Conservation (phyloP, 495 filamentous ascomycete species). For the Penicillium manginii region DNA sequence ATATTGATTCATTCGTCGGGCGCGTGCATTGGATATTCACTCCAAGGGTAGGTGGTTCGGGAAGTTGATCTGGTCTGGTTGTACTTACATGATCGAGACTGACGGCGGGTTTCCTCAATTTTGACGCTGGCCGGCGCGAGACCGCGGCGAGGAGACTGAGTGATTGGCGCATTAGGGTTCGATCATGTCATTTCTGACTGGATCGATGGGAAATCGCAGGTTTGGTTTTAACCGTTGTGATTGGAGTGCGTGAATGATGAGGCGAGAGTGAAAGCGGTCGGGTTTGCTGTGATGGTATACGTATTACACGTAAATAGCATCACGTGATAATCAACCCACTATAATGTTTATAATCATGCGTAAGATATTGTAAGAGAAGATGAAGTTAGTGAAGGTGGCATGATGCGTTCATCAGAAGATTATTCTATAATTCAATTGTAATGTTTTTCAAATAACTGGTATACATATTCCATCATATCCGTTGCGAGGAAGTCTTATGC, state of each 20-base stretch:
- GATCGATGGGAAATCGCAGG: background rate
- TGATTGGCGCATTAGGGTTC: slow-evolving; percentile 33
- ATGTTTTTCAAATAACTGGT: background rate
- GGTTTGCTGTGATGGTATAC: background rate
- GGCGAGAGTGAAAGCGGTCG: slow-evolving; percentile 10
- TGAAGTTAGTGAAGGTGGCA: too few species aligned
- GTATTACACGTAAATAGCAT: background rate
- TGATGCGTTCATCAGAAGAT: background rate
- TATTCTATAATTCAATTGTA: background rate
- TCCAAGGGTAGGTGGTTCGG: background rate
- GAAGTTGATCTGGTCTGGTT: background rate
- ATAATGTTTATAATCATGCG: background rate
- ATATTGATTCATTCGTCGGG: background rate
- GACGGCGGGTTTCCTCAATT: slow-evolving; percentile 43
- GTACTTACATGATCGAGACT: slow-evolving; percentile 47
- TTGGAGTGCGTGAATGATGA: background rate
- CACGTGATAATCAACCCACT: too few species aligned
- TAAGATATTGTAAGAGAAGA: background rate
- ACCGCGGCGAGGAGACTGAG: slow-evolving; percentile 35
- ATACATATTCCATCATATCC: slow-evolving; percentile 1
- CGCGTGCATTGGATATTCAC: background rate
- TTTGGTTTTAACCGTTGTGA: too few species aligned
- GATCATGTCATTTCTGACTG: slow-evolving; percentile 11
- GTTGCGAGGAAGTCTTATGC: slow-evolving; percentile 25
- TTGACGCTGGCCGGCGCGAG: slow-evolving; percentile 34